Base-by-base conservation (phyloP, 208 protist species). In the Balamuthia mandrillaris region DNA sequence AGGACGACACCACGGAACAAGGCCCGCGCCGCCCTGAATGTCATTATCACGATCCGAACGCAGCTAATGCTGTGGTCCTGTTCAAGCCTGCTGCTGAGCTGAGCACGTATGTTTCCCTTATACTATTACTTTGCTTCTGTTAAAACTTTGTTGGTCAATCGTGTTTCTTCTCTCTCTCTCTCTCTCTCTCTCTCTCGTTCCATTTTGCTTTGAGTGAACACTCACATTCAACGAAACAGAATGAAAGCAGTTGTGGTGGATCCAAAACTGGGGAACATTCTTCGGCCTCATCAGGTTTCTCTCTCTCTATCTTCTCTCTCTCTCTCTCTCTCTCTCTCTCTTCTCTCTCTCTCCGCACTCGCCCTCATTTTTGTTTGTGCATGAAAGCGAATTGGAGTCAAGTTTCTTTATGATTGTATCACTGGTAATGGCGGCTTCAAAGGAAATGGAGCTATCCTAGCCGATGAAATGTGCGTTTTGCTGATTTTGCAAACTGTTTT, bases 231-330 rank as follows among this genome's bases (percentile, higher is more conserved):
- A 2, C 6, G 7, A 12, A 81, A 39, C 35, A 56, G 35, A 10
- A 83, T 56, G 39, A 68, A 39, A 35, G 60, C 75, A 3, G 52
- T 83, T 1, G 75, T 83, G 10, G 75, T 83, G 52, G 75, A 83
- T n/a, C 75, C 75, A 0, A 35, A 37, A 0, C 16, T 83, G 35
- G 31, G n/a, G 3, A 54, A 27, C 10, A 44, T 87, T 24, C 65
- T 90, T 2, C 61, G 88, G 18, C 84, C 88, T 24, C 88, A 90
- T 56, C 88, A 88, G n/a, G n/a, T n/a, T n/a, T n/a, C n/a, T n/a
- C n/a, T n/a, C n/a, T n/a, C n/a, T n/a, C n/a, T n/a, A n/a, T n/a
- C n/a, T n/a, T n/a, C n/a, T 21, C 18, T 47, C 10, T n/a, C n/a
- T n/a, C n/a, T n/a, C n/a, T n/a, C n/a, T n/a, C n/a, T n/a, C n/a